These are phyloP conservation scores for Penstemon newberryi DNA, from an alignment of 257 asterid species.

Conservation along the genomic window DNA sequence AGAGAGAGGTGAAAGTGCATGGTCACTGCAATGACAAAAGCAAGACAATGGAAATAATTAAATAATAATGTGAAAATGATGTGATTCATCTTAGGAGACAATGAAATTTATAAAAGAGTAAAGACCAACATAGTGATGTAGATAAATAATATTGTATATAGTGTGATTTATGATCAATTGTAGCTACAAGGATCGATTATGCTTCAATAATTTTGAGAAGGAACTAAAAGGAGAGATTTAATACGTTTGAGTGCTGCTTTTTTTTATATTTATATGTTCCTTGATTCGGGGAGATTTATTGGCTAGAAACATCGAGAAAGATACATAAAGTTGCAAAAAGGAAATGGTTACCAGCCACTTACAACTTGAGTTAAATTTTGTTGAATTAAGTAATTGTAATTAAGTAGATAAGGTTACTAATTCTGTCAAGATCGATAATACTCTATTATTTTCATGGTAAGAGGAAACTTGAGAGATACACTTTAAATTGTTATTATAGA, in stretches of 20 bases:
- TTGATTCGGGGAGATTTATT: constrained; percentile 8
- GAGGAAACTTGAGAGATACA: too few relatives aligned
- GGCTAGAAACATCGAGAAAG: not conserved
- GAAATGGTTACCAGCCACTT: not conserved
- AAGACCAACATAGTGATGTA: not conserved
- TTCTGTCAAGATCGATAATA: too few relatives aligned
- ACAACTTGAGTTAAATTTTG: not conserved
- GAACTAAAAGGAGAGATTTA: too few relatives aligned
- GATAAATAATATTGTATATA: constrained; percentile 18
- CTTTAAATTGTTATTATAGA: too few relatives aligned
- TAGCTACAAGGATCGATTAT: not conserved
- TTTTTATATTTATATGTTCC: constrained; percentile 7
- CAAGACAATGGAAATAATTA: constrained; percentile 26
- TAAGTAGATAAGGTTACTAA: not conserved
- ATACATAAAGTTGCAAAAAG: not conserved
- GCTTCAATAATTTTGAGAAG: not conserved
- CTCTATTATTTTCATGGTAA: too few relatives aligned
- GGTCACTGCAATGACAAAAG: constrained; percentile 30
- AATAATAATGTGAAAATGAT: constrained; percentile 33
- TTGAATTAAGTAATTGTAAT: not conserved
- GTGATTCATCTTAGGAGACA: constrained; percentile 40
- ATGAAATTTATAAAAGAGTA: constrained; percentile 2
- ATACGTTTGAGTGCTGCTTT: too few relatives aligned
- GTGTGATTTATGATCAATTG: not conserved
- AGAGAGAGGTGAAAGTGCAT: constrained; percentile 24